Percentiles rank a stretch among this genome's conserved stretches.
These are phyloP conservation scores for Vigna angularis DNA, from an alignment of 306 rosid genomes.

Conservation along the genomic window DNA sequence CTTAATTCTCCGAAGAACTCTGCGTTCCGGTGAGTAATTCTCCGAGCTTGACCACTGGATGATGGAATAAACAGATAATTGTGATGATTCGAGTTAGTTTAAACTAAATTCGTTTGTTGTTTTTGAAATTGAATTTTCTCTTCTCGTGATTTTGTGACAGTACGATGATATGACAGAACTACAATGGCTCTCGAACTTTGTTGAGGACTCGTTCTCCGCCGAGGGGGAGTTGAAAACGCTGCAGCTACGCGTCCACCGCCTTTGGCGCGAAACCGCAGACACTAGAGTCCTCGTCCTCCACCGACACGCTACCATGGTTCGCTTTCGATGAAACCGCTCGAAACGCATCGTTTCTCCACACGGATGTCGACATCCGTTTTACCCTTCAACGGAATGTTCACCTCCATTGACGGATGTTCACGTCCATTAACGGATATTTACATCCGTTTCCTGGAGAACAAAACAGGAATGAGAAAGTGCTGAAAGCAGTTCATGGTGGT, in stretches of 20 bases:
- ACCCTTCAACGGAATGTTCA: no score
- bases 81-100: no score
- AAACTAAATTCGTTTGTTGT: no score
- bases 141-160: slow-evolving; percentile 49
- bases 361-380: slow-evolving; percentile 34
- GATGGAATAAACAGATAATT: no score
- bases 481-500: no score
- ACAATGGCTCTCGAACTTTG: slow-evolving; percentile 95
- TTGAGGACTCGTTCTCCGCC: slow-evolving; percentile 87
- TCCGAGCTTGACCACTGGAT: no score
- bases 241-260: slow-evolving; percentile 46
- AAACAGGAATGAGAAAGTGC: no score
- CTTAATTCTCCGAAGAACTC: no score
- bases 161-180: slow-evolving; percentile 86
- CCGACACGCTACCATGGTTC: slow-evolving; percentile 59
- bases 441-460: no score
- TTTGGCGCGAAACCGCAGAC: slow-evolving; percentile 59
- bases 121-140: not conserved
- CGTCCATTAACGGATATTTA: no score
- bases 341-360: slow-evolving; percentile 62
- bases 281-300: slow-evolving; percentile 82
- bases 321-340: slow-evolving; percentile 41
- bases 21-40: no score
- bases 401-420: no score
- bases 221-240: slow-evolving; percentile 74